A percentile compares a stretch with the other conserved stretches of the same genome.
These are phyloP conservation scores for Sparassis latifolia DNA, from an alignment of 1,284 basidiomycete genomes.

Conservation along the genomic window DNA sequence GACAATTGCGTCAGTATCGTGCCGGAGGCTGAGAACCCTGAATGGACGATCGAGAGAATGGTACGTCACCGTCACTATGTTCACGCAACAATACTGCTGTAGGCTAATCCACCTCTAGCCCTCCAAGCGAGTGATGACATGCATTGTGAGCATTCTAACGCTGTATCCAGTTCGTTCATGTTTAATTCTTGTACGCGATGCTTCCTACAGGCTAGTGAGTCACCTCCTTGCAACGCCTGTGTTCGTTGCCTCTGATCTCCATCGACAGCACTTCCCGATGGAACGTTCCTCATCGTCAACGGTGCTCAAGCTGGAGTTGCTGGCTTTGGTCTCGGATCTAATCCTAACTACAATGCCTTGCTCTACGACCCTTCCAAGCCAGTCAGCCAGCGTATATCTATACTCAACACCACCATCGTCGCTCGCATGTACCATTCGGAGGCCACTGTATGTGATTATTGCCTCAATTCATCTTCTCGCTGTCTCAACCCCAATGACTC, in stretches of 20 bases:
- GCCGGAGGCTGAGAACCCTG: constrained; percentile 51
- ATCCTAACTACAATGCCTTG: constrained; percentile 59
- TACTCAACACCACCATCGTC: constrained; percentile 65
- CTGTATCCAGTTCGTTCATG: neutral
- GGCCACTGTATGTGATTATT: constrained; percentile 28
- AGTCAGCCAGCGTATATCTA: constrained; percentile 55
- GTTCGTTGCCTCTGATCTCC: too few species aligned
- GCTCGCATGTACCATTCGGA: constrained; percentile 82
- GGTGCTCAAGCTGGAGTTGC: constrained; percentile 63
- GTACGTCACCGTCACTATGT: constrained; percentile 29
- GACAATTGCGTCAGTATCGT: constrained; percentile 67
- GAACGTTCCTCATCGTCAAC: constrained; percentile 69
- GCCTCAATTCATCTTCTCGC: neutral
- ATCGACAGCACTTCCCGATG: constrained; percentile 51
- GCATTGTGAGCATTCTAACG: constrained; percentile 39
- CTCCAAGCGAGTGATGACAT: constrained; percentile 68
- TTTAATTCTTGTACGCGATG: constrained; percentile 17
- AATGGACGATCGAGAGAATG: constrained; percentile 71
- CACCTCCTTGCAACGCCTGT: neutral
- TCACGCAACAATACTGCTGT: neutral
- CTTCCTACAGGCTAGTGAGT: neutral
- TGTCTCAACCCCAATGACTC: constrained; percentile 16
- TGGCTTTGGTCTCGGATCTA: constrained; percentile 61
- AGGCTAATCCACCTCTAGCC: constrained; percentile 36
- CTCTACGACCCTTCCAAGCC: constrained; percentile 64